A percentile compares a stretch with the other conserved stretches of the same genome.
These are phyloP conservation scores for Alternaria infectoria DNA, from an alignment of 2,329 filamentous ascomycete genomes.

Conservation along the genomic window DNA sequence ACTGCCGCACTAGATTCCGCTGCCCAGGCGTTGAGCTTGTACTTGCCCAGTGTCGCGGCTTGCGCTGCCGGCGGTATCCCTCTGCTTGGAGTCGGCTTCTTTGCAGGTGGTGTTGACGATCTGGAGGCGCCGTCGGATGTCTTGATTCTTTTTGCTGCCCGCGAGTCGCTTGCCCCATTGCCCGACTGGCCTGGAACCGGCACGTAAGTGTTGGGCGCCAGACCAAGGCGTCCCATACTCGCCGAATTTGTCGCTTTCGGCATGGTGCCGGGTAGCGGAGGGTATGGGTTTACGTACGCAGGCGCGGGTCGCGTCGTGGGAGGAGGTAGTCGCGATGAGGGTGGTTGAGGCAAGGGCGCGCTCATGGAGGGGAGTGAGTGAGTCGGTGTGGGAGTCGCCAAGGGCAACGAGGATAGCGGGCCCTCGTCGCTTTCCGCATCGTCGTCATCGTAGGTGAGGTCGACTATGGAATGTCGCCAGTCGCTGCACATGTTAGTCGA, in stretches of 20 bases:
- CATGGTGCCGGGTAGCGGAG: background rate
- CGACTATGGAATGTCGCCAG: slow-evolving; percentile 21
- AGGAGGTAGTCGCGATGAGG: background rate
- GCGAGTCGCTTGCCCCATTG: background rate
- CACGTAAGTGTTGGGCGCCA: background rate
- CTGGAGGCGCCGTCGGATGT: slow-evolving; percentile 1
- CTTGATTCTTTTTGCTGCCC: slow-evolving; percentile 33
- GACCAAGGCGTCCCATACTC: background rate
- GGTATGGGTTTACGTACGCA: background rate
- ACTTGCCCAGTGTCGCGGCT: background rate
- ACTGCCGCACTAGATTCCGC: background rate
- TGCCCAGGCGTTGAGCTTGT: background rate
- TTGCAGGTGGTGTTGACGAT: background rate
- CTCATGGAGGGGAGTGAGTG: background rate
- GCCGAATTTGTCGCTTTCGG: background rate
- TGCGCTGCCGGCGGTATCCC: background rate
- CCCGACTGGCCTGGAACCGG: background rate
- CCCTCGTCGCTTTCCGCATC: slow-evolving; percentile 9
- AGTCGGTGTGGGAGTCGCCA: background rate
- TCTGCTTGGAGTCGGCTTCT: background rate
- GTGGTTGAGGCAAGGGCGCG: slow-evolving; percentile 5
- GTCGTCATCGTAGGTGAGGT: slow-evolving; percentile 32
- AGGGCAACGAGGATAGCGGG: background rate
- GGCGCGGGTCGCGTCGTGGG: background rate
- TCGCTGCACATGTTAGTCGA: slow-evolving; percentile 26